Conservation (phyloP, 495 filamentous ascomycete genomes). For the Penicillium pancosmium region DNA sequence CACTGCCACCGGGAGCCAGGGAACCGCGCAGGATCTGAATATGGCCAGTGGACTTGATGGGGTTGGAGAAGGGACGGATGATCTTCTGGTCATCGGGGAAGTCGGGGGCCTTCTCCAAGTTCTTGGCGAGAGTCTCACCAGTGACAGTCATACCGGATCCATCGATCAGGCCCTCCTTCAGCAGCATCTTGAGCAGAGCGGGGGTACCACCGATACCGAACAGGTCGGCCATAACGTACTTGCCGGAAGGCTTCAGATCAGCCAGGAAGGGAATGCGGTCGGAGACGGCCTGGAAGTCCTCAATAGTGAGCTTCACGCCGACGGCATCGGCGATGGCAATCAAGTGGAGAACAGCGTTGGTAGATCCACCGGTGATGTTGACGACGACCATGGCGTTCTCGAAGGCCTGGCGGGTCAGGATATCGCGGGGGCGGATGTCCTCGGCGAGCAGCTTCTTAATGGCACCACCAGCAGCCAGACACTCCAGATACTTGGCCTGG, state of each 20-base stretch:
- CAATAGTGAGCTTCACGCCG: conserved; percentile 90
- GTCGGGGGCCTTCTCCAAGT: conserved; percentile 73
- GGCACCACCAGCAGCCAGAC: conserved; percentile 78
- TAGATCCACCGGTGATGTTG: conserved; percentile 94
- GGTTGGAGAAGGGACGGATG: conserved; percentile 87
- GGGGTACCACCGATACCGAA: conserved; percentile 91
- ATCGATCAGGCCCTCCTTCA: conserved; percentile 86
- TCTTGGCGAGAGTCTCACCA: conserved; percentile 90
- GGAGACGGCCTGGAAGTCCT: conserved; percentile 95
- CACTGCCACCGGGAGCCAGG: conserved; percentile 86
- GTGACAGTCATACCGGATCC: conserved; percentile 91
- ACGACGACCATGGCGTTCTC: conserved; percentile 96
- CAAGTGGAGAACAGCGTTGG: conserved; percentile 95
- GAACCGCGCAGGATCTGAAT: conserved; percentile 95
- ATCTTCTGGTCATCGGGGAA: conserved; percentile 87
- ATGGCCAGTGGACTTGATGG: conserved; percentile 92
- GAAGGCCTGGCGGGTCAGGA: conserved; percentile 88
- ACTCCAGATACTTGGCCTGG: conserved; percentile 82
- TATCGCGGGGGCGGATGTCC: conserved; percentile 86
- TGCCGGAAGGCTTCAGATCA: conserved; percentile 95
- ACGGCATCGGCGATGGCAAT: conserved; percentile 96
- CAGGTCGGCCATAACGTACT: conserved; percentile 94
- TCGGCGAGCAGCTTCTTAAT: conserved; percentile 85
- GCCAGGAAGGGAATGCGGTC: conserved; percentile 92
- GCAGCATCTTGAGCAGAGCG: conserved; percentile 84